Base-by-base conservation (phyloP, 768 basidiomycete species). In the Postia placenta region DNA sequence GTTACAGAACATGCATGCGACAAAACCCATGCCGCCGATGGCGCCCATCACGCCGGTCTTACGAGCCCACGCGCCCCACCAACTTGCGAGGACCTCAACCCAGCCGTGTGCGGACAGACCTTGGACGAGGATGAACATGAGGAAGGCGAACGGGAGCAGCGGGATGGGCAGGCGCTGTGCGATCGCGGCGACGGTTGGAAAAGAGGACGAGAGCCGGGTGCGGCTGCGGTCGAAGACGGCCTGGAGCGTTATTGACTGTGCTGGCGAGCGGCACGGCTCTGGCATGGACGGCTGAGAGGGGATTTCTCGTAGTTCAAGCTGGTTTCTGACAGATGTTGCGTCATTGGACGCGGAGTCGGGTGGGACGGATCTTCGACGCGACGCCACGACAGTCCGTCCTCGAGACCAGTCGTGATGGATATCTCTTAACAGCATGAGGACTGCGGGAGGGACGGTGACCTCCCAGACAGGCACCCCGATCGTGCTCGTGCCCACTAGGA, bases 71-170 rank as follows among this genome's bases (percentile, higher is more conserved):
- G 69, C 63, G 3, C 50, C 58, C 75, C 75, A 77, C 87, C 89
- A 90, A 2, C 56, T 56, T 0, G 81, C 85, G 60, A 94, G 95
- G 20, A 93, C 74, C 11, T 80, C 73, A 7, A 95, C 90, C 92
- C 94, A 98, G 23, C 92, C 92, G 50, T 85, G 81, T 52, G 81
- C 74, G 11, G 81, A 74, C 5, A 98, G 75, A 0, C 76, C 87
- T 61, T 94, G 87, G 50, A 95, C 90, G 49, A 98, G 79, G 56
- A 97, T 91, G 69, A 98, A 97, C 66, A 94, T 92, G 0, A 87
- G 84, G 62, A 97, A 92, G 0, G 92, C 89, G 60, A 98, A 98
- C 0, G 91, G 91, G 14, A 96, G 70, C 5, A 96, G 79, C 11
- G 81, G 75, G 51, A 92, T 81, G 0, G 92, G 94, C 0, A 94